Evolutionary conservation across 75 land plant genomes (phyloP).

Genomic region (Adiantum capillusveneris): DNA sequence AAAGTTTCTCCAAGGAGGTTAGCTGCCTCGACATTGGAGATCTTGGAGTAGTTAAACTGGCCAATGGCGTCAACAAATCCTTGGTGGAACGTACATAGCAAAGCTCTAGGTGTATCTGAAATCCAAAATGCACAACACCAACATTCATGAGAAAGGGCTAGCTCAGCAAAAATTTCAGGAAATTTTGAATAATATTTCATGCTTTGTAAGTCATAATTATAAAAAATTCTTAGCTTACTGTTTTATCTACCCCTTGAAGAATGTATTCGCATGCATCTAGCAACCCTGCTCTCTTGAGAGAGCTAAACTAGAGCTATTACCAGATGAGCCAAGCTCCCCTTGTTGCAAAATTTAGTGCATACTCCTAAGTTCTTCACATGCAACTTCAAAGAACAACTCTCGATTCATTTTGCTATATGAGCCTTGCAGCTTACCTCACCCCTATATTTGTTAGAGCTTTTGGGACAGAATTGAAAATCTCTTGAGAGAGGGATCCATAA

Average conservation of each 20-base stretch:
- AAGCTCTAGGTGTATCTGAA: slow-evolving; percentile 77
- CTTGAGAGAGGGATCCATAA: slow-evolving; percentile 69
- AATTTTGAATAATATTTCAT: too few species aligned
- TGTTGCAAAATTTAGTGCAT: background rate
- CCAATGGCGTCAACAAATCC: background rate
- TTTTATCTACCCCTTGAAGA: background rate
- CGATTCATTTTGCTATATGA: too few species aligned
- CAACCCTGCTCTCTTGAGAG: background rate
- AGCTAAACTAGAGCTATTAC: too few species aligned
- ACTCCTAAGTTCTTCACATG: background rate
- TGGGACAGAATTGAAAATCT: slow-evolving; percentile 42
- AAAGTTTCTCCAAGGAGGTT: slow-evolving; percentile 63
- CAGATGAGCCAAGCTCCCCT: too few species aligned
- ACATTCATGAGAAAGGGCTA: too few species aligned
- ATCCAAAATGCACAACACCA: background rate
- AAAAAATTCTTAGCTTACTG: too few species aligned
- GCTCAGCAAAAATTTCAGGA: too few species aligned
- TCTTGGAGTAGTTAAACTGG: background rate
- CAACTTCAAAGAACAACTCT: too few species aligned
- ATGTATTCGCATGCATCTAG: background rate
- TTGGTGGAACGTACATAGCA: slow-evolving; percentile 17
- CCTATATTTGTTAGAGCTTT: background rate
- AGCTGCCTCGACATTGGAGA: slow-evolving; percentile 1
- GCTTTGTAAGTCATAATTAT: too few species aligned
- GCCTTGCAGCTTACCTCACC: too few species aligned